Conservation (phyloP, 2,329 filamentous ascomycete species). For the Periglandula ipomoeae region DNA sequence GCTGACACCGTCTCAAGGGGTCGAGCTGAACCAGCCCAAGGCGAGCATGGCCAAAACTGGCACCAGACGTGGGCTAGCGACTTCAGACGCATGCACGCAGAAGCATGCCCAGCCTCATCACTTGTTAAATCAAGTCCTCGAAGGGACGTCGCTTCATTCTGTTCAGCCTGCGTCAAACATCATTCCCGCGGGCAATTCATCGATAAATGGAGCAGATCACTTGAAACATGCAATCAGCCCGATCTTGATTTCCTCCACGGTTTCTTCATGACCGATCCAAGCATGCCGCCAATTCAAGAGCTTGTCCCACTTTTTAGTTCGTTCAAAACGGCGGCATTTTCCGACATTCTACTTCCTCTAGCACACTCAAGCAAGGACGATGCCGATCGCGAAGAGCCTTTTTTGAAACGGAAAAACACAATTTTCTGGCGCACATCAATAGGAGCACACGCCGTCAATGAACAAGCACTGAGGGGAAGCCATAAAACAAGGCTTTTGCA, state of each 20-base stretch:
- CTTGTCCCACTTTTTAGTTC: slow-evolving; percentile 69
- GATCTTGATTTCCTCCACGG: slow-evolving; percentile 67
- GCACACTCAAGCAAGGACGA: slow-evolving; percentile 32
- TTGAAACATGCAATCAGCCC: slow-evolving; percentile 66
- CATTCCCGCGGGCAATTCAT: slow-evolving; percentile 62
- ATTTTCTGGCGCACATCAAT: slow-evolving; percentile 71
- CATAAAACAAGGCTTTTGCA: slow-evolving; percentile 65
- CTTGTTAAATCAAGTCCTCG: slow-evolving; percentile 46
- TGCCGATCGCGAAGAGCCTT: slow-evolving; percentile 35
- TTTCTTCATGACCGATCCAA: slow-evolving; percentile 57
- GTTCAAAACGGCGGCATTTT: slow-evolving; percentile 62
- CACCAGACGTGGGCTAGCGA: slow-evolving; percentile 12
- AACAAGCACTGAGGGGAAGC: slow-evolving; percentile 54
- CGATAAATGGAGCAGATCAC: slow-evolving; percentile 53
- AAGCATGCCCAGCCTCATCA: slow-evolving; percentile 55
- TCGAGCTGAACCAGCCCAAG: neutral
- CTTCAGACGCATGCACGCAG: slow-evolving; percentile 32
- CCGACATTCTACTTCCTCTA: slow-evolving; percentile 67
- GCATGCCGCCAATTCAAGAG: slow-evolving; percentile 51
- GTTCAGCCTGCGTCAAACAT: slow-evolving; percentile 49
- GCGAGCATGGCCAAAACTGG: neutral
- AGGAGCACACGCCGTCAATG: slow-evolving; percentile 40
- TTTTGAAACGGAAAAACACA: slow-evolving; percentile 51
- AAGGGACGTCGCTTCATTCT: slow-evolving; percentile 58
- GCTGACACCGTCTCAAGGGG: slow-evolving; percentile 1